Percentiles rank a stretch among this genome's conserved stretches.
These are phyloP conservation scores for Russula ochroleuca DNA, from an alignment of 768 basidiomycete species.

Conservation along the genomic window DNA sequence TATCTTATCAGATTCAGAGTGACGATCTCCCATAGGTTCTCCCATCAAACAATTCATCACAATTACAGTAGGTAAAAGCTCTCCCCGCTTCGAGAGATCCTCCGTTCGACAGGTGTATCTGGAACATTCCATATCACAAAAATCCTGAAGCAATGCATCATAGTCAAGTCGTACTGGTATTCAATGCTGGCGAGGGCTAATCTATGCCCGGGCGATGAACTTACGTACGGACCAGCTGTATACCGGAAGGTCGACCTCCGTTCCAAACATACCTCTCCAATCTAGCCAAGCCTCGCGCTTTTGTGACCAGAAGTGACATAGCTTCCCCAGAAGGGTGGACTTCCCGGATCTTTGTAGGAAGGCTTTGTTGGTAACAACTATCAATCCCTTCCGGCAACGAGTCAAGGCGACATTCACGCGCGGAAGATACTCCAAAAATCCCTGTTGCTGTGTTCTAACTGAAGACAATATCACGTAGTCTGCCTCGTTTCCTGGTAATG, in stretches of 20 bases:
- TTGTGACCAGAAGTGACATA: constrained; percentile 33
- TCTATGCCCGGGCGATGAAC: no score
- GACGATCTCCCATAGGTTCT: no score
- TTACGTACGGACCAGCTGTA: not conserved
- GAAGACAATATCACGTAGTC: constrained; percentile 47
- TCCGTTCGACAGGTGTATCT: no score
- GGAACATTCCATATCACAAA: no score
- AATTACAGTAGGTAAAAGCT: no score
- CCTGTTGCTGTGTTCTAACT: constrained; percentile 43
- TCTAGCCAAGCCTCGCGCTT: constrained; percentile 33
- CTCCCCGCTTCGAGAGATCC: no score
- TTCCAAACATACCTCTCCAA: constrained; percentile 14
- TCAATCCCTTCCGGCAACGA: constrained; percentile 45
- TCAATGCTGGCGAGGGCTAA: no score
- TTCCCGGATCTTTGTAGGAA: constrained; percentile 38
- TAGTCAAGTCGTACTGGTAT: no score
- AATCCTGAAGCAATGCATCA: no score
- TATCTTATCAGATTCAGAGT: no score
- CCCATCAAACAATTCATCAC: no score
- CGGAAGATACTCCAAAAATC: constrained; percentile 43
- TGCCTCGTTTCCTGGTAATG: constrained; percentile 45
- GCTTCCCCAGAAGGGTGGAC: constrained; percentile 42
- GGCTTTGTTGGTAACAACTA: constrained; percentile 43
- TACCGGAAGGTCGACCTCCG: not conserved
- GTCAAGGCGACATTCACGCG: constrained; percentile 44